Percentiles rank a stretch among this genome's conserved stretches.
phyloP scores from a whole-genome alignment of 2,329 filamentous ascomycete genomes.

The Gaeumannomyces tritici region DNA sequence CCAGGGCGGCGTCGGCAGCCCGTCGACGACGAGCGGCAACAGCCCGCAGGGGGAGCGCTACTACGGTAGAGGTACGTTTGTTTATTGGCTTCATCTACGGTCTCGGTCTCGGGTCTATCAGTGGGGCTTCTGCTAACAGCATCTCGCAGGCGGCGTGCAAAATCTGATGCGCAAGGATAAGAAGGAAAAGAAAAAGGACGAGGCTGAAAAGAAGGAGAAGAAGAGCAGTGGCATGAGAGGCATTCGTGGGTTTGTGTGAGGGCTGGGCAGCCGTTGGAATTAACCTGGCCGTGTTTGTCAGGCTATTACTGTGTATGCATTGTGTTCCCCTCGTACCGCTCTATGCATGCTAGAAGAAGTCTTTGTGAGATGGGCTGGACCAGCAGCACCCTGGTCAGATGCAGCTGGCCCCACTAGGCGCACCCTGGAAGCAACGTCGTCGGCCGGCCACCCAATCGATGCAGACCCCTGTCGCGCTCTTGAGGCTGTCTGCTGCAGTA shows the following conservation, averaged over 20 bases:
- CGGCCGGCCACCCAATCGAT: not conserved
- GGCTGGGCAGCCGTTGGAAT: too few species aligned
- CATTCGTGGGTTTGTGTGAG: slow-evolving; percentile 25
- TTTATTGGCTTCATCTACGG: not conserved
- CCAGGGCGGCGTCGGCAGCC: slow-evolving; percentile 5
- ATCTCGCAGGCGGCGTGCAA: slow-evolving; percentile 33
- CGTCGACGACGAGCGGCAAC: slow-evolving; percentile 21
- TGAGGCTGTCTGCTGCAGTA: not conserved
- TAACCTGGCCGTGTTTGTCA: too few species aligned
- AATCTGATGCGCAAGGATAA: slow-evolving; percentile 37
- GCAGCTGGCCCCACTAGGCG: not conserved
- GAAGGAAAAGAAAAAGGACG: slow-evolving; percentile 37
- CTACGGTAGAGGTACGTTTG: slow-evolving; percentile 37
- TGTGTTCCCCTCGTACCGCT: too few species aligned
- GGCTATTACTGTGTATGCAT: too few species aligned
- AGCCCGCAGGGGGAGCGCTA: slow-evolving; percentile 26
- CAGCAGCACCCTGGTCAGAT: not conserved
- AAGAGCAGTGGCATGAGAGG: slow-evolving; percentile 26
- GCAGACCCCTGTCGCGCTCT: too few species aligned
- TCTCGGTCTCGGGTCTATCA: not conserved
- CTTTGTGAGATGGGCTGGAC: not conserved
- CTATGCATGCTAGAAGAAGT: too few species aligned
- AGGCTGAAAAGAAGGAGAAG: slow-evolving; percentile 31
- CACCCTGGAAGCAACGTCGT: not conserved
- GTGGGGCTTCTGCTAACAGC: slow-evolving; percentile 22